Percentiles rank a stretch among this genome's conserved stretches.
phyloP scores from a whole-genome alignment of 331 rosid species.

The Rosa hybrid region DNA sequence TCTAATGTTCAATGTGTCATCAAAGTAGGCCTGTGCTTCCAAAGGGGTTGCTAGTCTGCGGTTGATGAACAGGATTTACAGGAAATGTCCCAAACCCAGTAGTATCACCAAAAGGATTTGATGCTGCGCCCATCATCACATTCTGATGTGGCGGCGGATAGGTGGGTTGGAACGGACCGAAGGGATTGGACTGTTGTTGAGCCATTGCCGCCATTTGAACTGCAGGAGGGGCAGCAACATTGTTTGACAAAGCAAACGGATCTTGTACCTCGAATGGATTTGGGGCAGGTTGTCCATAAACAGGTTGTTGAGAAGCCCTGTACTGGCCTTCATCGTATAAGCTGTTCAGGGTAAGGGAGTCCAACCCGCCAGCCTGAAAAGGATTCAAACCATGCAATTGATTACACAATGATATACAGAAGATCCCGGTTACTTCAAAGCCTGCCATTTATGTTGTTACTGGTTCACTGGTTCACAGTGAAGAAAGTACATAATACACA shows the following conservation, averaged over 20 bases:
- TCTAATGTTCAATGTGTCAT: constrained; percentile 25
- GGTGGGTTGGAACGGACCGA: constrained; percentile 76
- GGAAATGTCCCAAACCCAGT: constrained; percentile 74
- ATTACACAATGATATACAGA: background rate
- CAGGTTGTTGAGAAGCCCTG: constrained; percentile 85
- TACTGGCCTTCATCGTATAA: constrained; percentile 87
- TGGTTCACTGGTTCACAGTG: background rate
- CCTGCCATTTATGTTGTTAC: background rate
- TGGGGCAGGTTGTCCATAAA: constrained; percentile 88
- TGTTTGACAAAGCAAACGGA: constrained; percentile 77
- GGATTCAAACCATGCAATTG: constrained; percentile 18
- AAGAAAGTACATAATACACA: background rate
- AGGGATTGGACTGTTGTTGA: constrained; percentile 84
- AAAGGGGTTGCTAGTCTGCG: constrained; percentile 79
- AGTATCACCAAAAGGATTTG: constrained; percentile 89
- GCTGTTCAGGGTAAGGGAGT: constrained; percentile 85
- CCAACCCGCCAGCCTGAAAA: constrained; percentile 95
- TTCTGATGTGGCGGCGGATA: constrained; percentile 64
- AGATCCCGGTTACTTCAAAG: background rate
- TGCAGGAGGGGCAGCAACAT: constrained; percentile 56
- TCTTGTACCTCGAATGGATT: constrained; percentile 94
- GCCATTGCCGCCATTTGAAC: constrained; percentile 78
- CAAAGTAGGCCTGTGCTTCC: constrained; percentile 88
- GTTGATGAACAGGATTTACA: constrained; percentile 48
- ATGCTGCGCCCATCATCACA: constrained; percentile 58